Percentiles rank a stretch among this genome's conserved stretches.
Evolutionary conservation across 306 rosid genomes (phyloP).

Genomic region (Acacia melanoxylon): DNA sequence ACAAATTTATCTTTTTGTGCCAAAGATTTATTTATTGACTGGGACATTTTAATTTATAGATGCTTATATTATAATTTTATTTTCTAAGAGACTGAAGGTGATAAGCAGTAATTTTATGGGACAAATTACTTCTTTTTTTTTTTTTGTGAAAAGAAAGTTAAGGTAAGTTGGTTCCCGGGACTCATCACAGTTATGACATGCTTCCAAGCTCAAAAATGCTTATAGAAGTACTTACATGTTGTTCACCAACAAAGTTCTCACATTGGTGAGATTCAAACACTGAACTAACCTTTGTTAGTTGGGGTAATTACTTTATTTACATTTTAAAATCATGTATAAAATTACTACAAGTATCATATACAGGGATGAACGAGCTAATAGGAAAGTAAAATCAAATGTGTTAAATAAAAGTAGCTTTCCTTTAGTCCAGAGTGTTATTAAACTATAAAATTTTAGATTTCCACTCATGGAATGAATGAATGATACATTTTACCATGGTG

Average conservation of each 20-base stretch:
- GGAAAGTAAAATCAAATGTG: neutral
- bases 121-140: neutral
- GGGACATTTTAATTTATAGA: neutral
- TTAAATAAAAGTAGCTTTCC: neutral
- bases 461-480: neutral
- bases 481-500: neutral
- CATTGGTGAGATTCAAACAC: too few species aligned
- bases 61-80: neutral
- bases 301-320: neutral
- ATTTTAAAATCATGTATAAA: neutral
- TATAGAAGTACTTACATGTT: too few species aligned
- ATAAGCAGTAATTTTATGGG: neutral
- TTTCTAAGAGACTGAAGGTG: neutral
- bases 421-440: neutral
- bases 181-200: too few species aligned
- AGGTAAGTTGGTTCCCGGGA: too few species aligned
- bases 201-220: too few species aligned
- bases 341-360: neutral
- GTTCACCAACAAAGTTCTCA: too few species aligned
- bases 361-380: neutral
- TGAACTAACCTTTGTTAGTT: too few species aligned
- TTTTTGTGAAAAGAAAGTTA: too few species aligned
- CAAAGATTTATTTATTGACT: neutral
- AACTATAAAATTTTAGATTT: neutral
- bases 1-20: neutral